phyloP scores from a whole-genome alignment of 176 grass and related monocot species.

The Bonia amplexicaulis region DNA sequence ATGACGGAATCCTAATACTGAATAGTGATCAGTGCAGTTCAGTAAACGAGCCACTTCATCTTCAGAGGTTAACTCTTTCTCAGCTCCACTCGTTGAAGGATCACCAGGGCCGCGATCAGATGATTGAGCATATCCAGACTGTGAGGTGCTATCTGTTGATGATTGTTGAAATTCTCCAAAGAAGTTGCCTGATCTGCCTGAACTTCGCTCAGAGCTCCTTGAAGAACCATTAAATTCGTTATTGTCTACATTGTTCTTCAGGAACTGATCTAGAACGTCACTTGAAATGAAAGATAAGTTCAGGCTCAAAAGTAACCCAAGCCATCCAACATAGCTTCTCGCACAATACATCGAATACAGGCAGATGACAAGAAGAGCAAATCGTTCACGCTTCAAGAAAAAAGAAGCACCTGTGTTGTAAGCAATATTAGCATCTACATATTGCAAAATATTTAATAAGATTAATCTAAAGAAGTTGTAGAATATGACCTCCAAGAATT shows the following conservation, averaged over 20 bases:
- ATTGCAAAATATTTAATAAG: not conserved
- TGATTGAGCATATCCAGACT: slow-evolving; percentile 39
- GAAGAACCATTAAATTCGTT: slow-evolving; percentile 37
- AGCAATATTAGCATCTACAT: slow-evolving; percentile 13
- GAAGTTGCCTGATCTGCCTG: slow-evolving; percentile 35
- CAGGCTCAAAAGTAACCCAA: slow-evolving; percentile 74
- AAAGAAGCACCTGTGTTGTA: slow-evolving; percentile 62
- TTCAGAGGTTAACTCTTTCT: slow-evolving; percentile 81
- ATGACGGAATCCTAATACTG: slow-evolving; percentile 73
- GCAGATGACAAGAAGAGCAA: slow-evolving; percentile 67
- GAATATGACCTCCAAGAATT: slow-evolving; percentile 72
- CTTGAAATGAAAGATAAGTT: slow-evolving; percentile 94
- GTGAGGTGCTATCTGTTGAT: slow-evolving; percentile 42
- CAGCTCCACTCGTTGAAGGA: slow-evolving; percentile 82
- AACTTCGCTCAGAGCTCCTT: slow-evolving; percentile 50
- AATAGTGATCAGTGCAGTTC: slow-evolving; percentile 92
- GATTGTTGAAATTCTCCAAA: slow-evolving; percentile 57
- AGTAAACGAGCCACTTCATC: slow-evolving; percentile 84
- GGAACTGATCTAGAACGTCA: slow-evolving; percentile 73
- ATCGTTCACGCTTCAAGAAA: slow-evolving; percentile 68
- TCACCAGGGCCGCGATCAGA: slow-evolving; percentile 45
- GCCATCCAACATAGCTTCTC: slow-evolving; percentile 80
- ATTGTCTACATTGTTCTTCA: slow-evolving; percentile 69
- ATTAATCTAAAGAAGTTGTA: slow-evolving; percentile 18
- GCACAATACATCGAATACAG: slow-evolving; percentile 91